Conservation (phyloP, 1,284 basidiomycete genomes). For the Stygiomarasmius scandens region DNA sequence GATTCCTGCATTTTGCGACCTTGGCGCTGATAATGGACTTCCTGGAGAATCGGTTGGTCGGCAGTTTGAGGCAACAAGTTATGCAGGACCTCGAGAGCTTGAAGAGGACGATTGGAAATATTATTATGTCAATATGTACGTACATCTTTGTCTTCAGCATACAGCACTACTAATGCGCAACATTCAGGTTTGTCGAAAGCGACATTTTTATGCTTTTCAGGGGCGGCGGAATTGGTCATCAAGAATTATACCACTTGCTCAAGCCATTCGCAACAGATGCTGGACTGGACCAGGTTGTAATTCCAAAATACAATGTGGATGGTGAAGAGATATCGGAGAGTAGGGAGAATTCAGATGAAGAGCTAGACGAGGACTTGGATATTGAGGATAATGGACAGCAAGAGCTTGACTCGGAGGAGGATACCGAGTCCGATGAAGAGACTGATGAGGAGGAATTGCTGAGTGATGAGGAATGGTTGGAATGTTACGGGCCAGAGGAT, state of each 20-base stretch:
- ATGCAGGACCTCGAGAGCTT: neutral
- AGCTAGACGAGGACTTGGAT: neutral
- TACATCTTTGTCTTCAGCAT: neutral
- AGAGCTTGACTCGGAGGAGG: neutral
- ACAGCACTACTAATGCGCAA: neutral
- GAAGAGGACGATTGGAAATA: slow-evolving; percentile 23
- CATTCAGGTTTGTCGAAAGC: slow-evolving; percentile 12
- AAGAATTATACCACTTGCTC: neutral
- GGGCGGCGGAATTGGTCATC: slow-evolving; percentile 16
- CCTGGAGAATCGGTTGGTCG: neutral
- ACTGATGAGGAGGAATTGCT: neutral
- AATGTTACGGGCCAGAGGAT: neutral
- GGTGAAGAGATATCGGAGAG: neutral
- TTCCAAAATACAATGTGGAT: neutral
- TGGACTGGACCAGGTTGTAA: neutral
- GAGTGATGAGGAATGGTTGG: neutral
- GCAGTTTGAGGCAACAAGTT: neutral
- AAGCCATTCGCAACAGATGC: neutral
- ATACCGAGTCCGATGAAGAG: no score
- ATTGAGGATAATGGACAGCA: neutral
- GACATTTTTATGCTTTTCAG: slow-evolving; percentile 14
- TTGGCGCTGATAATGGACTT: slow-evolving; percentile 20
- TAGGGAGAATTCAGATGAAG: neutral
- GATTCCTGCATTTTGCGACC: slow-evolving; percentile 4
- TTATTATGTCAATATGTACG: slow-evolving; percentile 29